Base-by-base conservation (phyloP, 164 flowering plant species). In the Magnolia sinica region DNA sequence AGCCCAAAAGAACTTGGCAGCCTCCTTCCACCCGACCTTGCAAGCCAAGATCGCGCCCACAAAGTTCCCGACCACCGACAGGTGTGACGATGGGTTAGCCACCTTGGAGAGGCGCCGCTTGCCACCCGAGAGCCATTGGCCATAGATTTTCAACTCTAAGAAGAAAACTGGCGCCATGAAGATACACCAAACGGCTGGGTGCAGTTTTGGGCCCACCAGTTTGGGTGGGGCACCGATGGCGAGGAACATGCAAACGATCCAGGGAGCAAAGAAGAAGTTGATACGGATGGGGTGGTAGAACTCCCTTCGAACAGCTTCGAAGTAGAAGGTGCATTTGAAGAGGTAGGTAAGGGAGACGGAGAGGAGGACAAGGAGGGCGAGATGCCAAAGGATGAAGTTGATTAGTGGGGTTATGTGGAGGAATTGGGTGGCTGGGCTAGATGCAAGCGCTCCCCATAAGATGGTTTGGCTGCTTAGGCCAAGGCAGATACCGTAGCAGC, bases 391-490 rank as follows among this genome's bases (percentile, higher is more conserved):
- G 37, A 67, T 59, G 50, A 96, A 87, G 86, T 92, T 94, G 78
- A 94, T 87, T 37, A 74, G 75, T 7, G 91, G 94, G 10, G 88
- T 45, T 29, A 94, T 74, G 76, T 89, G 91, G 81, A 96, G 98
- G 83, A 96, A 96, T 55, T 77, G 64, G 52, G 96, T 93, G 14
- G 94, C 91, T 2, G 92, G 91, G 81, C 95, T 93, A 19, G 89
- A 81, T 4, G 98, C 76, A 2, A 96, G 87, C 55, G 89, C 64
- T 0, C 75, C 83, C 99, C 99, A 96, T 13, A 94, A 82, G 27
- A 96, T 93, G n/a, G 95, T 89, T 84, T 96, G 99, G 88, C 99
- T 94, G 81, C 98, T 89, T 0, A 96, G 87, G 31, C 98, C 99
- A 0, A 94, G 90, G 75, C 97, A 92, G 50, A 96, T 93, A 79